phyloP scores from a whole-genome alignment of 768 basidiomycete genomes.

The Suillus weaverae region DNA sequence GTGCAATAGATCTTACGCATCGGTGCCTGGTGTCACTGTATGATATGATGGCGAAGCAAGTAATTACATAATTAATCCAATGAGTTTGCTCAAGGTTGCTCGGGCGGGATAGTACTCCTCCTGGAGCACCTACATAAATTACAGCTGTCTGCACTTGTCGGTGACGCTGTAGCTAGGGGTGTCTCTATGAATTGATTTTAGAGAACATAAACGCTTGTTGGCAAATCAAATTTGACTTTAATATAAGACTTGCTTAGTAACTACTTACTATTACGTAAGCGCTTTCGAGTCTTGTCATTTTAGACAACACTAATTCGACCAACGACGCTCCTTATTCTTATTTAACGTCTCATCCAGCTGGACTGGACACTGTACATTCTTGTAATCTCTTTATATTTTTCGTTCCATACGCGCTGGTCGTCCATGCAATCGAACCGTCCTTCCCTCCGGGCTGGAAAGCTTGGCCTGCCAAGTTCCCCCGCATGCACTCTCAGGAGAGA shows the following conservation, averaged over 20 bases:
- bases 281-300: background rate
- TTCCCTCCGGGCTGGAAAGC: background rate
- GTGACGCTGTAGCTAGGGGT: background rate
- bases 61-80: background rate
- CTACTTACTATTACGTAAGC: background rate
- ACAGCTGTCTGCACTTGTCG: too few relatives aligned
- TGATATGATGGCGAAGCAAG: background rate
- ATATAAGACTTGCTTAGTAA: background rate
- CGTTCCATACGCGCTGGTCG: background rate
- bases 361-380: slow-evolving; percentile 15
- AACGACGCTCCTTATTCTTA: slow-evolving; percentile 6
- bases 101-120: background rate
- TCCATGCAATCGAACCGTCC: slow-evolving; percentile 9
- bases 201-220: too few relatives aligned
- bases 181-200: background rate
- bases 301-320: too few relatives aligned
- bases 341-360: slow-evolving; percentile 22
- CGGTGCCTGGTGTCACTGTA: background rate
- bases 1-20: too few relatives aligned
- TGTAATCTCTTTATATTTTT: background rate
- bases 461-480: slow-evolving; percentile 20
- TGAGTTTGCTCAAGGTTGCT: background rate
- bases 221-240: background rate
- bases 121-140: background rate
- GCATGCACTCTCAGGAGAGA: slow-evolving; percentile 6